These are phyloP conservation scores for Ceriops decandra DNA, from an alignment of 345 rosid genomes.

Conservation along the genomic window DNA sequence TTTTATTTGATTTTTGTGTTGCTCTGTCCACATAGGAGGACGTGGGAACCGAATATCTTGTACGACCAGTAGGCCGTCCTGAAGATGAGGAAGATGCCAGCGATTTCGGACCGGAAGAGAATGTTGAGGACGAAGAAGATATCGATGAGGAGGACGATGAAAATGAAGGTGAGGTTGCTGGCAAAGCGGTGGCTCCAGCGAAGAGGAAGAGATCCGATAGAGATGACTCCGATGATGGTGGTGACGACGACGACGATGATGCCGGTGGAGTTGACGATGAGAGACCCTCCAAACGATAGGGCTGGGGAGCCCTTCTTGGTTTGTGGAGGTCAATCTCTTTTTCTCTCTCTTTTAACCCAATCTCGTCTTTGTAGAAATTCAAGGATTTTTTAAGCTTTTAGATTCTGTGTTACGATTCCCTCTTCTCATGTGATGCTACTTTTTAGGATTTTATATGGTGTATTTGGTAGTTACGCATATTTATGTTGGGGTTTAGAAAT, in stretches of 20 bases:
- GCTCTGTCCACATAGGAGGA: conserved; percentile 43
- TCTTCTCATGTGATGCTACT: conserved; percentile 26
- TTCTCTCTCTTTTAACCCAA: conserved; percentile 17
- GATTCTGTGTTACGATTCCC: conserved; percentile 21
- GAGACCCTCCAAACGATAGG: conserved; percentile 87
- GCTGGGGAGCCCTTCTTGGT: conserved; percentile 18
- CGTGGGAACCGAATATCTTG: conserved; percentile 77
- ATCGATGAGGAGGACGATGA: conserved; percentile 34
- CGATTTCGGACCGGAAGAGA: conserved; percentile 58
- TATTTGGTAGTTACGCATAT: conserved; percentile 15
- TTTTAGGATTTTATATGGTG: conserved; percentile 15
- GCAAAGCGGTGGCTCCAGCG: conserved; percentile 58
- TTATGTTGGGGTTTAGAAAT: conserved; percentile 9
- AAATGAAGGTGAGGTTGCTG: conserved; percentile 19
- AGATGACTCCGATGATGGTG: conserved; percentile 47
- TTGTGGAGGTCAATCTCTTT: conserved; percentile 44
- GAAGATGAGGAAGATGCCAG: conserved; percentile 95
- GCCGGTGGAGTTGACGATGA: conserved; percentile 72
- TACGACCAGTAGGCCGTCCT: conserved; percentile 67
- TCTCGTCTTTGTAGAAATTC: conserved; percentile 22
- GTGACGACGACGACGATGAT: conserved; percentile 39
- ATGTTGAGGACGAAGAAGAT: conserved; percentile 36
- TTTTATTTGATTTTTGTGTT: not conserved
- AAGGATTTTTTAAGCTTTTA: conserved; percentile 28
- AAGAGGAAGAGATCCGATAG: conserved; percentile 63